phyloP scores from a whole-genome alignment of 2,329 filamentous ascomycete species.

The Beauveria sp. region DNA sequence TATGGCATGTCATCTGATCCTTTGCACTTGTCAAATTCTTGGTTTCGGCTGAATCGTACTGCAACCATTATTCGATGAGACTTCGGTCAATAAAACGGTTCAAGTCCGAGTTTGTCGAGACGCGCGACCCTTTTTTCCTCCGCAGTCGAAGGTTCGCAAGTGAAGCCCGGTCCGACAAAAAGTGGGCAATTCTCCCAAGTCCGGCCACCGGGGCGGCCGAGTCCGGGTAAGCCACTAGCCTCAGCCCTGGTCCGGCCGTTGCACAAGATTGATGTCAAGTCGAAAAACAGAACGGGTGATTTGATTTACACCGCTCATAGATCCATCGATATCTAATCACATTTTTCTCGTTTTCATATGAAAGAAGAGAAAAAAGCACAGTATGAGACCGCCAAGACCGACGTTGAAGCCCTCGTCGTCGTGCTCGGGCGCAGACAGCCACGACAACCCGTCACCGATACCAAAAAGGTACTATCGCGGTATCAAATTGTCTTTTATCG shows the following conservation, averaged over 20 bases:
- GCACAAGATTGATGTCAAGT: too few relatives aligned
- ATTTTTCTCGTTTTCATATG: background rate
- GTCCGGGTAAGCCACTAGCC: background rate
- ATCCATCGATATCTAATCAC: too few relatives aligned
- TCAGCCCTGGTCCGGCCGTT: background rate
- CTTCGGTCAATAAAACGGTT: background rate
- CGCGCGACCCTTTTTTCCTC: background rate
- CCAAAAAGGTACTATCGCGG: background rate
- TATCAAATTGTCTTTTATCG: constrained; percentile 41
- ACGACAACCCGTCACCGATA: too few relatives aligned
- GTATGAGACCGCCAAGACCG: too few relatives aligned
- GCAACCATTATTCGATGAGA: background rate
- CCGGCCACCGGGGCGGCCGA: background rate
- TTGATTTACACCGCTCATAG: too few relatives aligned
- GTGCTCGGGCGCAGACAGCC: background rate
- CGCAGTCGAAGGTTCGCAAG: background rate
- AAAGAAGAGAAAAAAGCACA: too few relatives aligned
- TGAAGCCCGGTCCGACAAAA: background rate
- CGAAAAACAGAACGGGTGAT: too few relatives aligned
- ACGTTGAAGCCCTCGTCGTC: constrained; percentile 16
- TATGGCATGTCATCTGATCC: background rate
- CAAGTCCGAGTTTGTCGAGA: background rate
- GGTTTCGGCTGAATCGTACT: background rate
- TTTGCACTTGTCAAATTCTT: background rate
- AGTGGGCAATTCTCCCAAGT: background rate